Evolutionary conservation across 2,329 filamentous ascomycete species (phyloP).

Genomic region (Lachnellula arida): DNA sequence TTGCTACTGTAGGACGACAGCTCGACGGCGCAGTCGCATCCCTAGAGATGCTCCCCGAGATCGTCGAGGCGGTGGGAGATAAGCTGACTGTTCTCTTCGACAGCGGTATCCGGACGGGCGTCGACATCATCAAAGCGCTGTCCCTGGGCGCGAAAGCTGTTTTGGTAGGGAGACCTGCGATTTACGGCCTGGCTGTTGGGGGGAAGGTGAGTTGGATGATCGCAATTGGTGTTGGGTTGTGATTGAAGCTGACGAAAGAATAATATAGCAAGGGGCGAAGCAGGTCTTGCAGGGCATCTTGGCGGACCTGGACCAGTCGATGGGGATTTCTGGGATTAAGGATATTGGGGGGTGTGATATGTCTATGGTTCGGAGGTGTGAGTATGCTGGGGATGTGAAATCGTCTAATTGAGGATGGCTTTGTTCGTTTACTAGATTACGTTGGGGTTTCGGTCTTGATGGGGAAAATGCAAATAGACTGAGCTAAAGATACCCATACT

Average conservation of each 20-base stretch:
- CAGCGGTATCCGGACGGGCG: constrained; percentile 50
- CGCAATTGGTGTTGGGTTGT: not conserved
- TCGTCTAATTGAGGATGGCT: constrained; percentile 18
- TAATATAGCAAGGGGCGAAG: constrained; percentile 42
- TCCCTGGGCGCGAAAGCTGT: constrained; percentile 52
- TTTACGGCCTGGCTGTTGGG: constrained; percentile 53
- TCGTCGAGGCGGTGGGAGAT: constrained; percentile 56
- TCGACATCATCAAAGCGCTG: constrained; percentile 54
- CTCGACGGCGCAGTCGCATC: constrained; percentile 51
- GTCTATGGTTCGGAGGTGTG: constrained; percentile 21
- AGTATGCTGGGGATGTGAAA: constrained; percentile 24
- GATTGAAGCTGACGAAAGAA: not conserved
- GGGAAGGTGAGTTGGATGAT: constrained; percentile 36
- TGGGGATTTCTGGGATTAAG: constrained; percentile 48
- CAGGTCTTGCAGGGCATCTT: constrained; percentile 46
- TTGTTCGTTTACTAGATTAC: too few relatives aligned
- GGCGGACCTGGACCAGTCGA: constrained; percentile 50
- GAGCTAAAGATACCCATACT: too few relatives aligned
- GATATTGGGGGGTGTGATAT: constrained; percentile 24
- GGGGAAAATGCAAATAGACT: too few relatives aligned
- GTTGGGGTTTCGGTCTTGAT: too few relatives aligned
- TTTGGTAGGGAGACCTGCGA: constrained; percentile 51
- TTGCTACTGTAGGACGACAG: constrained; percentile 40
- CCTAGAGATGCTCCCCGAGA: constrained; percentile 53
- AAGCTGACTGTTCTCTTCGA: constrained; percentile 59